Base-by-base conservation (phyloP, 129 eudicot genomes). In the Centrapalus pauciflorus region DNA sequence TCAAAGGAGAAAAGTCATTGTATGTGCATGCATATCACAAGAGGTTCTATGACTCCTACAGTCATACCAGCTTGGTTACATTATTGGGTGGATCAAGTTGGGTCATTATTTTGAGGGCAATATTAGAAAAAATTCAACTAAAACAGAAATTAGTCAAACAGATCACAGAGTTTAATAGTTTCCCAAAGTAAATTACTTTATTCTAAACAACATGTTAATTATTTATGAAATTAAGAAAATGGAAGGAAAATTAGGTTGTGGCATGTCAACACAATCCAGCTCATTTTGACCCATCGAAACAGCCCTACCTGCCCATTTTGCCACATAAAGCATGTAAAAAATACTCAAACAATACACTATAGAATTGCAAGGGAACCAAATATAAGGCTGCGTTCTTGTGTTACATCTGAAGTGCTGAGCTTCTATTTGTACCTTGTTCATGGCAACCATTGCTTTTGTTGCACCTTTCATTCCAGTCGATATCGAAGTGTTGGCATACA, bases 391-490 rank as follows among this genome's bases (percentile, higher is more conserved):
- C 28, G 11, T 27, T 16, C 12, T 37, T 23, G 41, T 38, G 43
- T 55, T 55, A 43, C 28, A 50, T 14, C 54, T 25, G 40, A 32
- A 67, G 34, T 41, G 11, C 28, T 16, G 38, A 27, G 37, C 20
- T 66, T 34, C 45, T 28, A 33, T 25, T 13, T 25, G 28, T 55
- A 82, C 97, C 97, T 90, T 90, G 81, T 90, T 90, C 97, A 90
- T 90, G 20, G 97, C 96, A 46, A 83, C 74, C 97, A 90, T 90
- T 65, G 97, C 97, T 79, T 90, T 90, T 60, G 97, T 90, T 61
- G 97, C 97, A 70, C 97, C 97, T 82, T 90, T 90, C 93, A 90
- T 90, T 61, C 97, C 97, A n/a, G 97, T 90, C 24, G 90, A 82
- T 16, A 90, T 87, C 6, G 97, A 90, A 30, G 95, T 87, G 85